These are phyloP conservation scores for Schoenoplectus triqueter DNA, from an alignment of 202 grass and related monocot genomes.

Conservation along the genomic window DNA sequence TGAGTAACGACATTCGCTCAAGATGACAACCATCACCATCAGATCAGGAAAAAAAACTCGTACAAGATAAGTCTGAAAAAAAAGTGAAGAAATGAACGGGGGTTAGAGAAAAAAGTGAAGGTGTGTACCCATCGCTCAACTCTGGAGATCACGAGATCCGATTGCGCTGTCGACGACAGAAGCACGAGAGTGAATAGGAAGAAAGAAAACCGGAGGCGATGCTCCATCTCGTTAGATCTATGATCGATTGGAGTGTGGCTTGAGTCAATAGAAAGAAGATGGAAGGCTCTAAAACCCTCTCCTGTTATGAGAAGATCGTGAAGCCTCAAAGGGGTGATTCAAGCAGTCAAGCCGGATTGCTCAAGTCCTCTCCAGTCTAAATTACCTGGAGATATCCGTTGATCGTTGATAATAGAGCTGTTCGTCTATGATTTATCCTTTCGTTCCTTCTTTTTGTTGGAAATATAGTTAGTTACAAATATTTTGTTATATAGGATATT, in stretches of 20 bases:
- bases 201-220: slow-evolving; percentile 36
- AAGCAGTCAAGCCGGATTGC: no score
- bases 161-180: slow-evolving; percentile 45
- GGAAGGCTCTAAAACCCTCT: slow-evolving; percentile 53
- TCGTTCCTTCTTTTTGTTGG: no score
- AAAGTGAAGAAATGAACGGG: neutral
- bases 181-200: slow-evolving; percentile 29
- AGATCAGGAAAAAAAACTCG: neutral
- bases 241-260: neutral
- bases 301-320: neutral
- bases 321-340: neutral
- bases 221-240: slow-evolving; percentile 63
- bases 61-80: neutral
- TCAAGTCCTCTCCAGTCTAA: no score
- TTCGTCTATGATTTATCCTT: no score
- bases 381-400: no score
- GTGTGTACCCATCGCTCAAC: slow-evolving; percentile 74
- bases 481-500: no score
- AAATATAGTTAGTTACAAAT: no score
- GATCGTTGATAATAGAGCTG: no score
- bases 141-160: slow-evolving; percentile 83
- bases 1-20: slow-evolving; percentile 13
- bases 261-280: slow-evolving; percentile 41
- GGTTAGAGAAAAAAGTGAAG: slow-evolving; percentile 36
- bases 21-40: neutral